A percentile compares a stretch with the other conserved stretches of the same genome.
phyloP scores from a whole-genome alignment of 257 asterid genomes.

The Asclepias syriaca region DNA sequence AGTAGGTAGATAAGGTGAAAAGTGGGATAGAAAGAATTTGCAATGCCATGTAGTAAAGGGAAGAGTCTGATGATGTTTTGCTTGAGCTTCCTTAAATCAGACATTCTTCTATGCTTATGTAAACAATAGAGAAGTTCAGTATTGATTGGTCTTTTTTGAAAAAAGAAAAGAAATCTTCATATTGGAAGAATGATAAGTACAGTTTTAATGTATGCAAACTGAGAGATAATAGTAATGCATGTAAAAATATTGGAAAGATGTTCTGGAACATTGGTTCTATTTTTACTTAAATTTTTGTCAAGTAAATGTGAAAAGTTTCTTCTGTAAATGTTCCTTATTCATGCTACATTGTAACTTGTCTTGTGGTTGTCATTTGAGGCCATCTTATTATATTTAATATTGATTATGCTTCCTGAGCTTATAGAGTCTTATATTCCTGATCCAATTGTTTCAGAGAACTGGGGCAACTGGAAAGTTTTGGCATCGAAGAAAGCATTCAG shows the following conservation, averaged over 20 bases:
- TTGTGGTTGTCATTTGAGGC: neutral
- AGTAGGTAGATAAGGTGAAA: neutral
- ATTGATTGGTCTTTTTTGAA: neutral
- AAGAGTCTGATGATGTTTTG: neutral
- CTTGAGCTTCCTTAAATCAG: neutral
- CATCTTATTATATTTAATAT: neutral
- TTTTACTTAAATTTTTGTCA: neutral
- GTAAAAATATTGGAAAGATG: neutral
- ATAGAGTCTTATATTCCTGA: neutral
- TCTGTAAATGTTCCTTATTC: neutral
- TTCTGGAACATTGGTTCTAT: neutral
- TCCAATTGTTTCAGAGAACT: slow-evolving; percentile 42
- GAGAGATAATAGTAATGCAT: neutral
- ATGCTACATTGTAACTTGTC: neutral
- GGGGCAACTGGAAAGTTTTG: slow-evolving; percentile 56
- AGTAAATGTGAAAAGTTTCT: neutral
- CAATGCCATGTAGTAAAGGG: neutral
- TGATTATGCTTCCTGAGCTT: slow-evolving; percentile 6
- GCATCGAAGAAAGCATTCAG: slow-evolving; percentile 82
- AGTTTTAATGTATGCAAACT: neutral
- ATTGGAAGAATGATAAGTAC: neutral
- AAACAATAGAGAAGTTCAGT: neutral
- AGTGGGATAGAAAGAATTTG: neutral
- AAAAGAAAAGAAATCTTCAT: neutral
- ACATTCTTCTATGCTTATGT: neutral